phyloP scores from a whole-genome alignment of 768 basidiomycete genomes.

The Tricholoma hemisulphureum region DNA sequence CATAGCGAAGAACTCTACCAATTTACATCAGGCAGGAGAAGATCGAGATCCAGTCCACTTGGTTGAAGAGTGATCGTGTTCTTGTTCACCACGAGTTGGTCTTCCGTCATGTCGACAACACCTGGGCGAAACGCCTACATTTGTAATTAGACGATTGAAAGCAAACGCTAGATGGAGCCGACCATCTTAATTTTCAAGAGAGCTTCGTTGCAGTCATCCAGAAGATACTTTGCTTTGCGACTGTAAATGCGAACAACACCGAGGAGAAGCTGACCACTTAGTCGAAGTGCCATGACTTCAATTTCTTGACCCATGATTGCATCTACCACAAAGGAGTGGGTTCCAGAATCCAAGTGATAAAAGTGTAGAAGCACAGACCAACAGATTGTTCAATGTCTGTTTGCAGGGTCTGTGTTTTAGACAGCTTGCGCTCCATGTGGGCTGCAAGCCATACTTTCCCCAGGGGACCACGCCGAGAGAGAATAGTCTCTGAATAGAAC shows the following conservation, averaged over 20 bases:
- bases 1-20: conserved; percentile 51
- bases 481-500: conserved; percentile 94
- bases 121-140: conserved; percentile 89
- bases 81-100: conserved; percentile 82
- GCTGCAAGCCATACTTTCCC: conserved; percentile 99
- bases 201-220: conserved; percentile 98
- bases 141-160: conserved; percentile 1
- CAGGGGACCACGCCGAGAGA: conserved; percentile 89
- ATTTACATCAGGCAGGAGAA: conserved; percentile 75
- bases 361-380: conserved; percentile 46
- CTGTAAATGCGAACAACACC: conserved; percentile 98
- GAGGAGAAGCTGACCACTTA: conserved; percentile 94
- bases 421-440: conserved; percentile 97
- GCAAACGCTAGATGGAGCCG: conserved; percentile 1
- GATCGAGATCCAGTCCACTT: conserved; percentile 75
- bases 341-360: neutral
- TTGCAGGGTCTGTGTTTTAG: conserved; percentile 90
- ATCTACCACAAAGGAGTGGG: conserved; percentile 38
- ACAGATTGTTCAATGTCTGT: conserved; percentile 95
- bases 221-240: conserved; percentile 93
- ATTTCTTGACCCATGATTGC: conserved; percentile 94
- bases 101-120: conserved; percentile 93
- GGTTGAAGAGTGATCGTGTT: conserved; percentile 86
- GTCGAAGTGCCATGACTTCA: conserved; percentile 88
- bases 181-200: conserved; percentile 95